phyloP scores from a whole-genome alignment of 2,329 filamentous ascomycete species.

The Xylariaceae sp. region DNA sequence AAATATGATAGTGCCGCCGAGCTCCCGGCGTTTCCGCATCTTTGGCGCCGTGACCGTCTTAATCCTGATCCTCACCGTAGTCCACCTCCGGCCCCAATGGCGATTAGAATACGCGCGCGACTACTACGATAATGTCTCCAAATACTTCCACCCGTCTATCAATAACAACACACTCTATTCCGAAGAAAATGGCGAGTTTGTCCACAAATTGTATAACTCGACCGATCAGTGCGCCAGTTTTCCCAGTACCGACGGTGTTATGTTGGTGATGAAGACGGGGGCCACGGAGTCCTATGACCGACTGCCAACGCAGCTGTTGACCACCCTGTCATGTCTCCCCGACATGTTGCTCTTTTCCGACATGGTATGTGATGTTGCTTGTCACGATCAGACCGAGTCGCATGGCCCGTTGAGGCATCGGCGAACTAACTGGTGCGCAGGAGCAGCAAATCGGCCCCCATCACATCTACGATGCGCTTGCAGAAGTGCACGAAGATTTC shows the following conservation, averaged over 20 bases:
- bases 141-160: conserved; percentile 26
- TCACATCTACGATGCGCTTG: conserved; percentile 36
- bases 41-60: conserved; percentile 24
- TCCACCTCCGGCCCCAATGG: conserved; percentile 27
- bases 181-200: conserved; percentile 31
- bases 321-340: conserved; percentile 49
- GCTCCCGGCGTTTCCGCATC: conserved; percentile 28
- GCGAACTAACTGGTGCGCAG: conserved; percentile 24
- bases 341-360: conserved; percentile 58
- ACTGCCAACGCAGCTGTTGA: conserved; percentile 53
- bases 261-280: conserved; percentile 57
- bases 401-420: background rate
- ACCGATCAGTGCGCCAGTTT: conserved; percentile 38
- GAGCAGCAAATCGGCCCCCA: conserved; percentile 48
- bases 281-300: conserved; percentile 52
- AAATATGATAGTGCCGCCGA: conserved; percentile 28
- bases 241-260: conserved; percentile 40
- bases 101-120: conserved; percentile 28
- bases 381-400: background rate
- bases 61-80: conserved; percentile 21
- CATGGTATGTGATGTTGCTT: conserved; percentile 30
- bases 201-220: conserved; percentile 35
- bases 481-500: conserved; percentile 33
- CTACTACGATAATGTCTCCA: conserved; percentile 27
- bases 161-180: conserved; percentile 40